These are phyloP conservation scores for Dendrostoma leiphaemia DNA, from an alignment of 2,329 filamentous ascomycete species.

Conservation along the genomic window DNA sequence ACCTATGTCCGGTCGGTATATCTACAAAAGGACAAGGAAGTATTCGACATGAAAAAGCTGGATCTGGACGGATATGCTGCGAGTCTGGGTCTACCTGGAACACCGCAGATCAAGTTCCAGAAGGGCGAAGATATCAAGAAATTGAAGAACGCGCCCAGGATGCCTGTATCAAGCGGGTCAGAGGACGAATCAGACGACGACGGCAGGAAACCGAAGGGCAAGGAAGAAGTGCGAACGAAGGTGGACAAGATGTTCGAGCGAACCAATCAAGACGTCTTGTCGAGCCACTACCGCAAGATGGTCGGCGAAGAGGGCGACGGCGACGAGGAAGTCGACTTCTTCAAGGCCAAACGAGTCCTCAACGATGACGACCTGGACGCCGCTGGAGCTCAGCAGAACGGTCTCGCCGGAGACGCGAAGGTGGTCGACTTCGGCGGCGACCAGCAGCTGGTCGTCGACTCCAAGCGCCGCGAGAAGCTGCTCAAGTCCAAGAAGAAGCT, in stretches of 20 bases:
- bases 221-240: slow-evolving; percentile 80
- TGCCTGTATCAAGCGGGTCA: slow-evolving; percentile 61
- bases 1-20: slow-evolving; percentile 84
- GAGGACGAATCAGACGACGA: slow-evolving; percentile 51
- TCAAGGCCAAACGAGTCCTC: slow-evolving; percentile 86
- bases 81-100: slow-evolving; percentile 84
- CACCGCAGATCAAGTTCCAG: slow-evolving; percentile 89
- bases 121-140: slow-evolving; percentile 86
- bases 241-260: slow-evolving; percentile 98
- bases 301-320: slow-evolving; percentile 50
- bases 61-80: slow-evolving; percentile 82
- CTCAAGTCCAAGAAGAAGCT: slow-evolving; percentile 93
- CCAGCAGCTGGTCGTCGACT: slow-evolving; percentile 80
- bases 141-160: slow-evolving; percentile 80
- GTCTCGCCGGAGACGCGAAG: slow-evolving; percentile 43
- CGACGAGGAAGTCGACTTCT: slow-evolving; percentile 70
- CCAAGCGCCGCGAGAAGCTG: slow-evolving; percentile 93
- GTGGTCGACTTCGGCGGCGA: slow-evolving; percentile 67
- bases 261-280: slow-evolving; percentile 91
- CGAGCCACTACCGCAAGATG: slow-evolving; percentile 89
- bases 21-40: slow-evolving; percentile 85
- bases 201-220: slow-evolving; percentile 55
- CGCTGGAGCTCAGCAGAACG: slow-evolving; percentile 41
- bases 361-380: slow-evolving; percentile 63
- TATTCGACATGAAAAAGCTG: slow-evolving; percentile 81